phyloP scores from a whole-genome alignment of 1,139 yeast species.

The Zygoascus hellenicus region DNA sequence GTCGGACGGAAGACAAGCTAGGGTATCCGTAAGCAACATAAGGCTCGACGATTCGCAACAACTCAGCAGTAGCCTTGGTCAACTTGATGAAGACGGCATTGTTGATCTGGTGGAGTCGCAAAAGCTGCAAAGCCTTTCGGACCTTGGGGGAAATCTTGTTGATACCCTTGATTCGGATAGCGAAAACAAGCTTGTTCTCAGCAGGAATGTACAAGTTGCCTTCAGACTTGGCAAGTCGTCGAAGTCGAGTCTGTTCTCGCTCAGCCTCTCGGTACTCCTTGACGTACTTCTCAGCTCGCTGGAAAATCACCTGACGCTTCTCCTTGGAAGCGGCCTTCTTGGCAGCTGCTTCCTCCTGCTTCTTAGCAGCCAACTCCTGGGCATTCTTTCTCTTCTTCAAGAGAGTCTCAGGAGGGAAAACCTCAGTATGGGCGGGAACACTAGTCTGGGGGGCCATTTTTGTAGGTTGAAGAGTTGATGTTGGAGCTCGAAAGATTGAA shows the following conservation, averaged over 20 bases:
- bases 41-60: constrained; percentile 97
- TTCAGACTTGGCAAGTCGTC: constrained; percentile 94
- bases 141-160: constrained; percentile 99
- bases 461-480: constrained; percentile 9
- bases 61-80: constrained; percentile 97
- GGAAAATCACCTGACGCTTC: constrained; percentile 92
- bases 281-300: constrained; percentile 98
- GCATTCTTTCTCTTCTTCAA: constrained; percentile 90
- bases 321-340: constrained; percentile 77
- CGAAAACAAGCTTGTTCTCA: constrained; percentile 93
- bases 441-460: constrained; percentile 25
- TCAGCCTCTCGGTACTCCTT: constrained; percentile 95
- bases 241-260: constrained; percentile 85
- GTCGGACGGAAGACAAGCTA: constrained; percentile 90
- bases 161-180: constrained; percentile 99
- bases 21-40: constrained; percentile 99
- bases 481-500: not conserved
- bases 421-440: constrained; percentile 30
- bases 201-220: constrained; percentile 91
- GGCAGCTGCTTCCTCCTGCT: constrained; percentile 46
- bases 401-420: constrained; percentile 84
- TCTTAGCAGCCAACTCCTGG: constrained; percentile 40
- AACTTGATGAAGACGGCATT: constrained; percentile 97
- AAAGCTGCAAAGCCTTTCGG: constrained; percentile 97
- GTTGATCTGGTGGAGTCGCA: constrained; percentile 97